phyloP scores from a whole-genome alignment of 2,329 filamentous ascomycete species.

The Tricladium varicosporioides region DNA sequence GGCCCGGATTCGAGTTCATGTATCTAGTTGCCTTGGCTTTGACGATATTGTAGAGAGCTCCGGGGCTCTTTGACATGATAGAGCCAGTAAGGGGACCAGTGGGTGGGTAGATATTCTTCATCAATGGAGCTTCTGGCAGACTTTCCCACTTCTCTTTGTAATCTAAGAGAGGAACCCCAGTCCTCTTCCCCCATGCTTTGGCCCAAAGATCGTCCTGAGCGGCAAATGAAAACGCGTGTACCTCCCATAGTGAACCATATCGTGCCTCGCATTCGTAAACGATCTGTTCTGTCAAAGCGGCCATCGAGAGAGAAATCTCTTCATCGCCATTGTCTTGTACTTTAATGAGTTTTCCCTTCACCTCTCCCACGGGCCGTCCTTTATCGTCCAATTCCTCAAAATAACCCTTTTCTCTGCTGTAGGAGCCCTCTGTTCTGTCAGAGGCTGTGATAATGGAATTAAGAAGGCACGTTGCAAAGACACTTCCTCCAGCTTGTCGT shows the following conservation, averaged over 20 bases:
- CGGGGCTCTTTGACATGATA: conserved; percentile 14
- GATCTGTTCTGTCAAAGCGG: conserved; percentile 12
- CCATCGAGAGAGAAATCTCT: conserved; percentile 13
- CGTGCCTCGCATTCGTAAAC: conserved; percentile 12
- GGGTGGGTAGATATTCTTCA: conserved; percentile 9
- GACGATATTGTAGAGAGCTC: conserved; percentile 14
- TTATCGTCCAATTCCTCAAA: conserved; percentile 4
- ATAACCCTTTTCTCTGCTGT: conserved; percentile 2
- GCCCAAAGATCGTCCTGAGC: conserved; percentile 13
- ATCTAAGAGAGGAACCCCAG: conserved; percentile 14
- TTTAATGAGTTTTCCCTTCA: conserved; percentile 8
- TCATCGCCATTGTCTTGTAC: conserved; percentile 11
- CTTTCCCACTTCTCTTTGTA: conserved; percentile 15
- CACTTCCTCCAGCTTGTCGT: conserved; percentile 16
- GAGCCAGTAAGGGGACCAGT: conserved; percentile 14
- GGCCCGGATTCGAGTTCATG: conserved; percentile 14
- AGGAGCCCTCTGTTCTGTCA: conserved; percentile 12
- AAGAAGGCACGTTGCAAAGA: conserved; percentile 15
- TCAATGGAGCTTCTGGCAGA: conserved; percentile 12
- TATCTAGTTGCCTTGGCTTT: conserved; percentile 15
- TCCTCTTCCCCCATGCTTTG: conserved; percentile 13
- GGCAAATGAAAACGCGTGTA: conserved; percentile 15
- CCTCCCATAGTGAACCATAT: conserved; percentile 11
- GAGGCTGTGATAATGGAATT: conserved; percentile 11
- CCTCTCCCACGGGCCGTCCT: conserved; percentile 1